Evolutionary conservation across 139 green algal genomes (phyloP), one percentile per base, ranked within the genome.

Genomic region (Chlorella sp.): DNA sequence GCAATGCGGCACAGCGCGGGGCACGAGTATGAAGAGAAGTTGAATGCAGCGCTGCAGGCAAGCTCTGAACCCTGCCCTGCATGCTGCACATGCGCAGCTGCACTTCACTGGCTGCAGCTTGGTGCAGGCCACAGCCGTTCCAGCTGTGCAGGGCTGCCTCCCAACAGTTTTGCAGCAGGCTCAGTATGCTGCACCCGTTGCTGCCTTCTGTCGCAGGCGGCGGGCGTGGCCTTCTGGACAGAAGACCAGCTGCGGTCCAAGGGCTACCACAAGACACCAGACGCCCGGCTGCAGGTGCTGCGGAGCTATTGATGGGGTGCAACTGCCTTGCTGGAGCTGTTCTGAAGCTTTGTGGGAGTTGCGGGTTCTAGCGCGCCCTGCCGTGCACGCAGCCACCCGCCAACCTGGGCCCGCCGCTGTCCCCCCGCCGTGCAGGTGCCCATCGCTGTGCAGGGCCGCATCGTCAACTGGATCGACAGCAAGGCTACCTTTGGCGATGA

Each of bases 401-500:
- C n/a, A n/a, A n/a, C n/a, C n/a, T n/a, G n/a, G n/a, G n/a, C n/a
- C n/a, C n/a, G n/a, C n/a, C n/a, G n/a, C n/a, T n/a, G n/a, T 63
- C 2, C 6, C 69, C 57, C 36, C 47, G 6, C 38, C 0, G 6
- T 71, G 32, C 90, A 94, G 92, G 89, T 98, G 26, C 94, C 94
- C 0, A 90, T 98, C 23, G 83, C 86, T 21, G 88, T 96, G 60
- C 38, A 72, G n/a, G 91, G 90, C 2, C 87, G 85, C 18, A 68
- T 98, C 0, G 93, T 98, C 26, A 89, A 94, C 79, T 98, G 96
- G 96, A 96, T 98, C 71, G 96, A 98, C 92, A 96, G 91, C 94
- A 98, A 98, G 90, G 96, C 96, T 21, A 96, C 92, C 17, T 98
- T 98, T 94, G 93, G 95, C 3, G 94, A 98, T 82, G 89, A 92